These are phyloP conservation scores for Ophiostoma himal-ulmi DNA, from an alignment of 2,329 filamentous ascomycete species.

Conservation along the genomic window DNA sequence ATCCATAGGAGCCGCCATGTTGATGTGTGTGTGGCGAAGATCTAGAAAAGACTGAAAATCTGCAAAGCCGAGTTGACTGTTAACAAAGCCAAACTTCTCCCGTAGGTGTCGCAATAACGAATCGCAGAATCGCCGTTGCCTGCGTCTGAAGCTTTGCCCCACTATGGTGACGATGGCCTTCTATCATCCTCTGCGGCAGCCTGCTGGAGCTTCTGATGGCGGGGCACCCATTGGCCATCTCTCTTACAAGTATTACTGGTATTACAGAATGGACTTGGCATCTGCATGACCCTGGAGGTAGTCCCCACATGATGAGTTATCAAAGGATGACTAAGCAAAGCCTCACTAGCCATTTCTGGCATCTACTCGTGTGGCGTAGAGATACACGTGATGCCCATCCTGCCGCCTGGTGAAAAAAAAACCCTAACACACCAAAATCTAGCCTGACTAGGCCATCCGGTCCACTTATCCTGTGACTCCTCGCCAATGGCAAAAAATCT, in stretches of 20 bases:
- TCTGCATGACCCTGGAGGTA: neutral
- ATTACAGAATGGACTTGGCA: too few species aligned
- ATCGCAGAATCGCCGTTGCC: neutral
- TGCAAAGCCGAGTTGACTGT: too few species aligned
- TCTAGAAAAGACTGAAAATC: neutral
- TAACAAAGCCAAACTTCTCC: neutral
- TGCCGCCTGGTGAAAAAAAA: neutral
- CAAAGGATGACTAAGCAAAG: neutral
- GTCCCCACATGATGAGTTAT: neutral
- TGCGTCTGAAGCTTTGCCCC: slow-evolving; percentile 1
- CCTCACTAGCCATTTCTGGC: neutral
- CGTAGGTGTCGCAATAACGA: neutral
- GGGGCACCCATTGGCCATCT: neutral
- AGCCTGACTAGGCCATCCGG: neutral
- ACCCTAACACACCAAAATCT: slow-evolving; percentile 13
- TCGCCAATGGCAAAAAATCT: slow-evolving; percentile 10
- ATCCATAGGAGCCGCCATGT: slow-evolving; percentile 57
- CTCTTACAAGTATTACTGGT: neutral
- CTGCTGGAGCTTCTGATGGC: neutral
- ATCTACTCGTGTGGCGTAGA: neutral
- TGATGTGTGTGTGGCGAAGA: slow-evolving; percentile 12
- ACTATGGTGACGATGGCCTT: slow-evolving; percentile 11
- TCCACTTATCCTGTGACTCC: neutral
- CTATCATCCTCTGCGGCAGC: neutral
- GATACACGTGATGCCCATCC: neutral